These are phyloP conservation scores for Diaporthe aspalathi DNA, from an alignment of 2,329 filamentous ascomycete genomes.

Conservation along the genomic window DNA sequence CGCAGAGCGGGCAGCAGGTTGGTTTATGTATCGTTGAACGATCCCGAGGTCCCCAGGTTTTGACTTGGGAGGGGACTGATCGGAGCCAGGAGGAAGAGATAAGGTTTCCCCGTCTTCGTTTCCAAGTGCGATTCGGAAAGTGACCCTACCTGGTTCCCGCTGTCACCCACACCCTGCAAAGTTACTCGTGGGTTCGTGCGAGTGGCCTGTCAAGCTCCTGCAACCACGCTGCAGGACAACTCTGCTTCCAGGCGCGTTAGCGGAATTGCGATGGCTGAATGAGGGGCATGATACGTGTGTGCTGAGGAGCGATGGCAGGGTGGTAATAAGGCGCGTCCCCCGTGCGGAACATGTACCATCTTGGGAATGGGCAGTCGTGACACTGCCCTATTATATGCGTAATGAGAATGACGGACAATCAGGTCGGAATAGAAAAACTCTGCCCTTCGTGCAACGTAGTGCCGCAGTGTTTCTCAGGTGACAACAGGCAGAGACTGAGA, in stretches of 20 bases:
- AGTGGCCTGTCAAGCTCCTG: slow-evolving; percentile 20
- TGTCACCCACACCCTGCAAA: slow-evolving; percentile 34
- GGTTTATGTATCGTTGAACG: slow-evolving; percentile 22
- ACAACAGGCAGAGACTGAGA: slow-evolving; percentile 34
- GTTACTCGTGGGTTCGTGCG: slow-evolving; percentile 22
- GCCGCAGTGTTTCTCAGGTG: slow-evolving; percentile 26
- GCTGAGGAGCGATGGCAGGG: slow-evolving; percentile 11
- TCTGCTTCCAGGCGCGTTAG: slow-evolving; percentile 37
- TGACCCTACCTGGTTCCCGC: slow-evolving; percentile 30
- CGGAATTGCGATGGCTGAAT: slow-evolving; percentile 14
- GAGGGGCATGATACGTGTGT: slow-evolving; percentile 4
- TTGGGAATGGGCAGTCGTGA: slow-evolving; percentile 13
- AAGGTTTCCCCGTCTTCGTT: slow-evolving; percentile 35
- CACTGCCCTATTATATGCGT: slow-evolving; percentile 12
- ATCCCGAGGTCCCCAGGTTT: not conserved
- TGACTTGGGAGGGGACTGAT: not conserved
- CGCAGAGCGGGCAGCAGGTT: not conserved
- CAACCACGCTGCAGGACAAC: not conserved
- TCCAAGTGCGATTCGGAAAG: slow-evolving; percentile 29
- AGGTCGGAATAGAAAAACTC: slow-evolving; percentile 29
- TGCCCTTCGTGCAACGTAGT: slow-evolving; percentile 34
- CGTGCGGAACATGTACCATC: slow-evolving; percentile 24
- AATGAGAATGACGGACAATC: not conserved
- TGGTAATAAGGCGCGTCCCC: not conserved
- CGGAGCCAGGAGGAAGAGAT: slow-evolving; percentile 31